These are phyloP conservation scores for Lactarius quietus DNA, from an alignment of 768 basidiomycete genomes.

Conservation along the genomic window DNA sequence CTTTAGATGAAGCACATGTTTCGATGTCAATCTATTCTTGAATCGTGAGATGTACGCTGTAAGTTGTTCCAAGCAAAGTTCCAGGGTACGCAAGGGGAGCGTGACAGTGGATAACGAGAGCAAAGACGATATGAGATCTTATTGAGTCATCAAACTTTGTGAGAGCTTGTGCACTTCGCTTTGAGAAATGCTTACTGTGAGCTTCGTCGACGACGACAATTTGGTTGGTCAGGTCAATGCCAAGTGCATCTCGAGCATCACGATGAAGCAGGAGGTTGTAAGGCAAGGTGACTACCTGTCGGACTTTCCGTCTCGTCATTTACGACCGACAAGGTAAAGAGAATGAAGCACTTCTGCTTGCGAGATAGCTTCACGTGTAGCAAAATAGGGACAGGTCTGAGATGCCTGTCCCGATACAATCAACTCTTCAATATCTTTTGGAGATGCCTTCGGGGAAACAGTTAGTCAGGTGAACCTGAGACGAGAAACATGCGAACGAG, in stretches of 20 bases:
- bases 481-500: constrained; percentile 48
- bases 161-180: background rate
- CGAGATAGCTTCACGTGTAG: constrained; percentile 79
- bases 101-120: constrained; percentile 78
- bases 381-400: constrained; percentile 90
- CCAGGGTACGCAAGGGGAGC: constrained; percentile 54
- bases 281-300: constrained; percentile 83
- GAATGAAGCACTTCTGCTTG: constrained; percentile 69
- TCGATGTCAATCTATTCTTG: constrained; percentile 64
- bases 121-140: constrained; percentile 87
- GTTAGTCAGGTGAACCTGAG: constrained; percentile 2
- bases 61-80: constrained; percentile 69
- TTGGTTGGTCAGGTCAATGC: constrained; percentile 80
- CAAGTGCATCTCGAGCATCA: constrained; percentile 79
- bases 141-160: background rate
- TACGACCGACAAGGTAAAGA: background rate
- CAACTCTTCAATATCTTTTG: constrained; percentile 94
- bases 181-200: constrained; percentile 62
- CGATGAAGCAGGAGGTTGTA: constrained; percentile 89
- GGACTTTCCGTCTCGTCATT: constrained; percentile 6
- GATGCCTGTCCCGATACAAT: constrained; percentile 63
- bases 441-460: constrained; percentile 56
- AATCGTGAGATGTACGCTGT: constrained; percentile 74
- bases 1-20: constrained; percentile 74
- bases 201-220: constrained; percentile 94